Conservation (phyloP, 345 rosid species). For the Gossypium longicalyx region DNA sequence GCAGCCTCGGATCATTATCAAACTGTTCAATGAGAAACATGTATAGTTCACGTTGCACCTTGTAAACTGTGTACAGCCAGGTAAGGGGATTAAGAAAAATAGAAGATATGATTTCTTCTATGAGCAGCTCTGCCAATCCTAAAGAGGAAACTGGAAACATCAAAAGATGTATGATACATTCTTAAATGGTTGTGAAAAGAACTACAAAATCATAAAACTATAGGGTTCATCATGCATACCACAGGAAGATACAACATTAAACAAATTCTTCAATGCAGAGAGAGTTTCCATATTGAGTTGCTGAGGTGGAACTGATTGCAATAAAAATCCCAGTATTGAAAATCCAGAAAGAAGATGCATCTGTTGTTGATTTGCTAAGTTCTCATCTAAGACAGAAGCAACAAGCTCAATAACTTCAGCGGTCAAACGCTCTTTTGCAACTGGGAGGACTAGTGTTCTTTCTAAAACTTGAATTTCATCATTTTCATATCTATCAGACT, state of each 20-base stretch:
- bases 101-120: conserved; percentile 74
- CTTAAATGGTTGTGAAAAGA: conserved; percentile 5
- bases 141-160: conserved; percentile 17
- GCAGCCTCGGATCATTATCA: conserved; percentile 80
- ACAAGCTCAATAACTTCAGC: conserved; percentile 94
- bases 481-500: conserved; percentile 74
- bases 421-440: conserved; percentile 68
- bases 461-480: conserved; percentile 48
- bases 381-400: conserved; percentile 90
- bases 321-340: conserved; percentile 73
- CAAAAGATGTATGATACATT: conserved; percentile 8
- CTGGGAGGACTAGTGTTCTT: conserved; percentile 46
- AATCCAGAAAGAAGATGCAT: conserved; percentile 94
- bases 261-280: conserved; percentile 82
- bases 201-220: not conserved
- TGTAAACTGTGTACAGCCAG: conserved; percentile 74
- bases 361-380: conserved; percentile 86
- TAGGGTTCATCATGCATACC: conserved; percentile 46
- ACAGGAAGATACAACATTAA: conserved; percentile 59
- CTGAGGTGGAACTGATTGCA: conserved; percentile 81
- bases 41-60: conserved; percentile 90
- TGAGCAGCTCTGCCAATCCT: conserved; percentile 79
- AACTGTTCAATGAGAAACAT: conserved; percentile 88
- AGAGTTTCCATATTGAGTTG: conserved; percentile 93
- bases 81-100: conserved; percentile 86